Evolutionary conservation across 106 monocot species (phyloP).

Genomic region (Dendrobium officinale): DNA sequence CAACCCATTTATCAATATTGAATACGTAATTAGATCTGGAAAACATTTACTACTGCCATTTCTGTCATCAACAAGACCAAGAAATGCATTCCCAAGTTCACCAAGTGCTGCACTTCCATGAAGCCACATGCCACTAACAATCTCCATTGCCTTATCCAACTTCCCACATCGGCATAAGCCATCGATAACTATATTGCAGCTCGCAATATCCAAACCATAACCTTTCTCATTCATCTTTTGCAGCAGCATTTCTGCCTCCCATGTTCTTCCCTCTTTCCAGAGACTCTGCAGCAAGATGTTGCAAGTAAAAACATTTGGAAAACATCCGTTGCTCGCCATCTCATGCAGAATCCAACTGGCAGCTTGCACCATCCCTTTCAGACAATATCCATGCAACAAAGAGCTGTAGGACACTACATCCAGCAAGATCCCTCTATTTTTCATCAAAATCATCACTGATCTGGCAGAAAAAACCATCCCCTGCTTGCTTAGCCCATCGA

Average conservation of each 20-base stretch:
- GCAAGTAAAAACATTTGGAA: constrained; percentile 70
- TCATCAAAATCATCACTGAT: constrained; percentile 59
- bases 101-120: constrained; percentile 79
- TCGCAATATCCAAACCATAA: constrained; percentile 60
- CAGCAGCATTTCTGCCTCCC: constrained; percentile 66
- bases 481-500: constrained; percentile 79
- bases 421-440: constrained; percentile 38
- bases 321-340: constrained; percentile 57
- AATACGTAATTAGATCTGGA: constrained; percentile 81
- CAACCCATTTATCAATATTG: constrained; percentile 60
- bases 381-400: constrained; percentile 72
- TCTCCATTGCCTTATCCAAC: constrained; percentile 82
- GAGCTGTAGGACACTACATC: constrained; percentile 76
- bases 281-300: constrained; percentile 84
- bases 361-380: constrained; percentile 39
- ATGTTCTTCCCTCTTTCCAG: constrained; percentile 69
- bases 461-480: constrained; percentile 60
- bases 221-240: constrained; percentile 86
- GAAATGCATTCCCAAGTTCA: constrained; percentile 67
- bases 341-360: constrained; percentile 67
- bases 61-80: constrained; percentile 43
- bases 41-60: constrained; percentile 39
- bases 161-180: constrained; percentile 75
- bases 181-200: constrained; percentile 77
- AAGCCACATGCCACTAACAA: constrained; percentile 76